These are phyloP conservation scores for Tetrastigma voinierianum DNA, from an alignment of 164 flowering plant species.

Conservation along the genomic window DNA sequence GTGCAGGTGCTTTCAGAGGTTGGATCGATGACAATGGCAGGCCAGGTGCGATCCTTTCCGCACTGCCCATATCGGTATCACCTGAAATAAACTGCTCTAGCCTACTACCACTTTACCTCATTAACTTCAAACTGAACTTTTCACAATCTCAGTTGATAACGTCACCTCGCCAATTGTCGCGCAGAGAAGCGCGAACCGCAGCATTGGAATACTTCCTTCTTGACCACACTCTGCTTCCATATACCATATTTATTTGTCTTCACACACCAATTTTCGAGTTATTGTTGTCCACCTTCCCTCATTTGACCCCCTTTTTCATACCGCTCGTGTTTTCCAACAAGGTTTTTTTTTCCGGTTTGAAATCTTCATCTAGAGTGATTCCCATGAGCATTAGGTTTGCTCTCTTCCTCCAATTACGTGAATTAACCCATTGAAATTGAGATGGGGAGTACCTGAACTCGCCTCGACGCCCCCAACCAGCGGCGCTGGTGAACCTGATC, in stretches of 20 bases:
- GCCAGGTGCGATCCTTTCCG: conserved; percentile 85
- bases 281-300: conserved; percentile 25
- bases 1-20: conserved; percentile 74
- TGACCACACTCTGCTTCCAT: conserved; percentile 17
- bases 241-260: conserved; percentile 23
- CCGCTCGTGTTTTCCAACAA: conserved; percentile 17
- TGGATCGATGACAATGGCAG: conserved; percentile 94
- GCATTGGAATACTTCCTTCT: conserved; percentile 46
- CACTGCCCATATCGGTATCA: conserved; percentile 91
- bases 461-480: conserved; percentile 58
- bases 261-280: conserved; percentile 24
- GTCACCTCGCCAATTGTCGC: conserved; percentile 38
- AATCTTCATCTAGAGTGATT: conserved; percentile 31
- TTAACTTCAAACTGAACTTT: conserved; percentile 21
- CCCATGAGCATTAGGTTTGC: conserved; percentile 24
- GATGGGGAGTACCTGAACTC: conserved; percentile 78
- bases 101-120: conserved; percentile 40
- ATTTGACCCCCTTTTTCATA: conserved; percentile 18
- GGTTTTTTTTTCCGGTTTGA: conserved; percentile 26
- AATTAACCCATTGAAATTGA: conserved; percentile 60
- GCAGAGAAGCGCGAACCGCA: conserved; percentile 37
- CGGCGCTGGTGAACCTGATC: conserved; percentile 41
- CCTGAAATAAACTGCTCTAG: conserved; percentile 60
- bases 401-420: conserved; percentile 68
- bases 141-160: conserved; percentile 18